Conservation (phyloP, 805 yeast genomes). For the Pichia thaimueangensis region DNA sequence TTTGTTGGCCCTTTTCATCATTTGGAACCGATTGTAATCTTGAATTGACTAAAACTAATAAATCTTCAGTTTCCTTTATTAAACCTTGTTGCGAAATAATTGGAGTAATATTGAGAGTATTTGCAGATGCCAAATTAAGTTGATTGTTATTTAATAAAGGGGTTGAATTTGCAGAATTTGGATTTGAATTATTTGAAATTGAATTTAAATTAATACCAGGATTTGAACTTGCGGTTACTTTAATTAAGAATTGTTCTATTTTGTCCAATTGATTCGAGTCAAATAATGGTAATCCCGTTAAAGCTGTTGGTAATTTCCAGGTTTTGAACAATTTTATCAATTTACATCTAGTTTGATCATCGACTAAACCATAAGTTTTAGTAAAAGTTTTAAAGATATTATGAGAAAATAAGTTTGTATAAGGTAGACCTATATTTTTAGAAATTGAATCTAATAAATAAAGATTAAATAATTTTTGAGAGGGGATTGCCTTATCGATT, state of each 20-base stretch:
- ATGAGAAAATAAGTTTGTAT: slow-evolving; percentile 69
- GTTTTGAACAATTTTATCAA: slow-evolving; percentile 75
- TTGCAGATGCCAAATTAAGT: not conserved
- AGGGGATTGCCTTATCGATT: slow-evolving; percentile 71
- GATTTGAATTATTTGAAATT: slow-evolving; percentile 4
- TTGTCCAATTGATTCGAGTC: slow-evolving; percentile 60
- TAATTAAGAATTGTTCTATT: slow-evolving; percentile 67
- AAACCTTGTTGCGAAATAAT: slow-evolving; percentile 20
- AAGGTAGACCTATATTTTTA: slow-evolving; percentile 86
- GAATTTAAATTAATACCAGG: slow-evolving; percentile 6
- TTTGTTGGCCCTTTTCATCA: slow-evolving; percentile 37
- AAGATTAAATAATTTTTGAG: slow-evolving; percentile 75
- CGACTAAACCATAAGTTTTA: slow-evolving; percentile 71
- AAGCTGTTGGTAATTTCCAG: slow-evolving; percentile 69
- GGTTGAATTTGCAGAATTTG: not conserved
- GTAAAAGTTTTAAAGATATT: slow-evolving; percentile 66
- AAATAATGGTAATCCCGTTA: slow-evolving; percentile 65
- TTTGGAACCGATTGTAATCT: slow-evolving; percentile 31
- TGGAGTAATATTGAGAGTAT: too few species aligned
- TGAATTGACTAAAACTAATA: slow-evolving; percentile 38
- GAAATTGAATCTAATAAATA: slow-evolving; percentile 87
- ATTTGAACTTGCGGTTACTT: slow-evolving; percentile 40
- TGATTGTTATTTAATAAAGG: not conserved
- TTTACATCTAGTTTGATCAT: slow-evolving; percentile 66
- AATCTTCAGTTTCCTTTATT: slow-evolving; percentile 29